These are phyloP conservation scores for Kwoniella botswanensis DNA, from an alignment of 768 basidiomycete genomes.

Conservation along the genomic window DNA sequence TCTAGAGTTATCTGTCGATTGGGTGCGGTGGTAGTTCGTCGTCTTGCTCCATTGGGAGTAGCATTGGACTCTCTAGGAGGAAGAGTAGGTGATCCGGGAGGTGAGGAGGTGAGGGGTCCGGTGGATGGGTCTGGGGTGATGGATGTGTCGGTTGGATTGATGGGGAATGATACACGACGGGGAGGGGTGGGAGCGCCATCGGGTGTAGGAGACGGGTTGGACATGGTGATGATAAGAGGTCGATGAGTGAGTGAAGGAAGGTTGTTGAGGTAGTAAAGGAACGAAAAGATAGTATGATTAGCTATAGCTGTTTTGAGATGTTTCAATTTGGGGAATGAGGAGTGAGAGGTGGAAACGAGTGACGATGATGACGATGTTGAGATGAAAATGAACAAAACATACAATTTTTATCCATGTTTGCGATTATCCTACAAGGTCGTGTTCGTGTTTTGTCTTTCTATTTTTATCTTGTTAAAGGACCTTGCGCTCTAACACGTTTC, in stretches of 20 bases:
- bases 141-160: background rate
- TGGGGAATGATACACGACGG: constrained; percentile 25
- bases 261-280: background rate
- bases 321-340: background rate
- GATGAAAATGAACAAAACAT: background rate
- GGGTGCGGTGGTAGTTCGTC: constrained; percentile 6
- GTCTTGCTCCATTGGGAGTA: background rate
- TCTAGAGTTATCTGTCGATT: constrained; percentile 14
- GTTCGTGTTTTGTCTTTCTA: background rate
- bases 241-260: background rate
- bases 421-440: background rate
- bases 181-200: background rate
- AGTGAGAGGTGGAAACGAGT: background rate
- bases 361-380: constrained; percentile 2
- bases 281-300: background rate
- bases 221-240: constrained; percentile 3
- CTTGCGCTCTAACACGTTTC: background rate
- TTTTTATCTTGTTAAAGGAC: constrained; percentile 6
- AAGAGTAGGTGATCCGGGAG: constrained; percentile 12
- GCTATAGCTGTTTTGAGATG: background rate
- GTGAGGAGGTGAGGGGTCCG: constrained; percentile 15
- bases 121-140: background rate
- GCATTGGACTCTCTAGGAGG: constrained; percentile 4
- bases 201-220: background rate
- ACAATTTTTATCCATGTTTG: constrained; percentile 6